These are phyloP conservation scores for Erodium moschatum DNA, from an alignment of 441 rosid genomes.

Conservation along the genomic window DNA sequence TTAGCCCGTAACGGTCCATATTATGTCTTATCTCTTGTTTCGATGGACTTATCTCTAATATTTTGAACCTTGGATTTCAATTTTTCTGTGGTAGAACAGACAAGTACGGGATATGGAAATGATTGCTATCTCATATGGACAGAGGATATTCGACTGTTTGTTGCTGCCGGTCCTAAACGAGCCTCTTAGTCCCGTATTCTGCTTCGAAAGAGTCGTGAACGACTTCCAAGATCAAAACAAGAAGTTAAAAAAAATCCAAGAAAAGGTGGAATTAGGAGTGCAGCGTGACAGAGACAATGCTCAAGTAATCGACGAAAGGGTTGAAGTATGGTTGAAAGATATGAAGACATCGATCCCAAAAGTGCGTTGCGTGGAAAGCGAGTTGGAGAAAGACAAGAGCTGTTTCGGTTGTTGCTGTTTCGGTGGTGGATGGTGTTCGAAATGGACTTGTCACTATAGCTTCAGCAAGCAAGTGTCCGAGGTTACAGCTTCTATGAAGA, in stretches of 20 bases:
- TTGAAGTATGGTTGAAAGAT: background rate
- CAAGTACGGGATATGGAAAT: background rate
- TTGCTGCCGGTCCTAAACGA: background rate
- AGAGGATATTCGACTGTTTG: background rate
- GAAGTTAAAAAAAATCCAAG: background rate
- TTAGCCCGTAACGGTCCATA: too few relatives aligned
- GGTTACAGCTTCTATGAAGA: background rate
- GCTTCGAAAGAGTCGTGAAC: background rate
- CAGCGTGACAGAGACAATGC: background rate
- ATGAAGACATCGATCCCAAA: background rate
- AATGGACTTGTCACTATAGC: background rate
- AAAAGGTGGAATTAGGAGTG: background rate
- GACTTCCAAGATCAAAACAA: background rate
- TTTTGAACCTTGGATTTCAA: too few relatives aligned
- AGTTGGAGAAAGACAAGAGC: background rate
- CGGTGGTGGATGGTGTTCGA: background rate
- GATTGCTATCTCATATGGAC: background rate
- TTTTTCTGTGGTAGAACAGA: too few relatives aligned
- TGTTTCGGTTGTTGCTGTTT: too few relatives aligned
- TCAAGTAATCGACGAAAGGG: background rate
- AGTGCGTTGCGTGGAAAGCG: background rate
- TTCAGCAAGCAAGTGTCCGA: background rate
- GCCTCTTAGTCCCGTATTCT: background rate
- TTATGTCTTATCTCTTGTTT: too few relatives aligned
- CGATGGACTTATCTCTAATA: too few relatives aligned